Conservation (phyloP, 176 grass and related monocot genomes). For the Oryza officinalis region DNA sequence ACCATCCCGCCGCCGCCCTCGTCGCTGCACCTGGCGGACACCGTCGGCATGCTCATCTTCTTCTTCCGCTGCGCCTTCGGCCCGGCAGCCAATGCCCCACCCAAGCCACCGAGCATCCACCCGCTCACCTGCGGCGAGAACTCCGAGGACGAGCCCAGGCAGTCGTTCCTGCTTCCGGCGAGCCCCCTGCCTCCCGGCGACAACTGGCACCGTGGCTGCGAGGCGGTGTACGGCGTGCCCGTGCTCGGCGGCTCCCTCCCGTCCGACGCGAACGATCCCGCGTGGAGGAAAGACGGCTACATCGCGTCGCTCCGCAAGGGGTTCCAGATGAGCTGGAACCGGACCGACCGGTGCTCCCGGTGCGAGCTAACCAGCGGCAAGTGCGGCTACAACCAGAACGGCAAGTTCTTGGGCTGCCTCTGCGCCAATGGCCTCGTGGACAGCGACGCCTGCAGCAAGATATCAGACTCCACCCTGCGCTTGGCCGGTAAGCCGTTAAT, state of each 20-base stretch:
- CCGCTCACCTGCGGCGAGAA: conserved; percentile 15
- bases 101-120: conserved; percentile 27
- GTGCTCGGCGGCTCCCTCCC: conserved; percentile 28
- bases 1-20: conserved; percentile 3
- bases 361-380: conserved; percentile 40
- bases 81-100: neutral
- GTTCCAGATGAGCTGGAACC: conserved; percentile 47
- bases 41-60: conserved; percentile 42
- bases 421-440: conserved; percentile 31
- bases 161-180: conserved; percentile 14
- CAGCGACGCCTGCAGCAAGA: conserved; percentile 13
- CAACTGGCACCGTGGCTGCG: conserved; percentile 19
- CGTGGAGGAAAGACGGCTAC: conserved; percentile 35
- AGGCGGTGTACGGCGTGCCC: neutral
- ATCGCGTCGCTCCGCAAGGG: conserved; percentile 26
- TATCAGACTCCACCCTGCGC: neutral
- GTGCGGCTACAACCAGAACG: conserved; percentile 37
- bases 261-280: neutral
- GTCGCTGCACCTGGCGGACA: neutral
- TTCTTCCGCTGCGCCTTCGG: conserved; percentile 34
- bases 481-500: conserved; percentile 30
- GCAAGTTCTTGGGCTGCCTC: conserved; percentile 40
- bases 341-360: neutral
- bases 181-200: conserved; percentile 1
- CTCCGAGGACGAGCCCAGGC: neutral